Evolutionary conservation across 371 early-diverging fungal genomes (phyloP), one percentile per base, ranked within the genome.

Genomic region (Blakeslea trispora): DNA sequence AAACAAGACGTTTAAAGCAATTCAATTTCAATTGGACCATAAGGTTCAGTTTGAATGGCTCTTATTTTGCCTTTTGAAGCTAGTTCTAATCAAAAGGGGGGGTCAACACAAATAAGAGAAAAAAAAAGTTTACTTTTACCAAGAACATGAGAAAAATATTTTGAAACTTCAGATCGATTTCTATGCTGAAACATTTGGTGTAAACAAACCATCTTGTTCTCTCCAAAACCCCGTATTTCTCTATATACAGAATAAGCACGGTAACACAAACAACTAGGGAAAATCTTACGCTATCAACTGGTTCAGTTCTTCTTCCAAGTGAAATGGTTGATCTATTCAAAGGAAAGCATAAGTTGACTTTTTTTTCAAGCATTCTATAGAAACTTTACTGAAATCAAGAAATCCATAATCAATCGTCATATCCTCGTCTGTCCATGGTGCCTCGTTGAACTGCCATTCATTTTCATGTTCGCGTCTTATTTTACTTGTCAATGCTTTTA

Each of bases 31-130:
- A 59, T 59, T 6, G 40, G 21, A 0, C 39, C 53, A 47, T 48
- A 59, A 23, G 60, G 53, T 23, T 53, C 53, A 1, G 18, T 34
- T 48, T 59, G 60, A 40, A 11, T 7, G 1, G 22, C 10, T 1
- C 19, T 9, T 2, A 60, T 44, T 24, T 35, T 43, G 13, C 28
- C 35, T 19, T 54, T 49, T 43, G 50, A 32, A 17, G 61, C 55
- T 19, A 54, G 19, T 28, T 50, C 61, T 60, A 50, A 13, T n/a
- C 18, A 21, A 22, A 32, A 31, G 2, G 14, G 19, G 32, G 32
- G 32, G 32, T 32, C 5, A 32, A 32, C 32, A 32, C 10, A 32
- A 32, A 32, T 10, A 32, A 32, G 10, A 5, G 10, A 32, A 32
- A 32, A 41, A 41, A 31, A 14, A 23, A 24, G 3, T 14, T n/a